A percentile compares a stretch with the other conserved stretches of the same genome.
Evolutionary conservation across 2,329 filamentous ascomycete species (phyloP).

Genomic region (Botrytis elliptica): DNA sequence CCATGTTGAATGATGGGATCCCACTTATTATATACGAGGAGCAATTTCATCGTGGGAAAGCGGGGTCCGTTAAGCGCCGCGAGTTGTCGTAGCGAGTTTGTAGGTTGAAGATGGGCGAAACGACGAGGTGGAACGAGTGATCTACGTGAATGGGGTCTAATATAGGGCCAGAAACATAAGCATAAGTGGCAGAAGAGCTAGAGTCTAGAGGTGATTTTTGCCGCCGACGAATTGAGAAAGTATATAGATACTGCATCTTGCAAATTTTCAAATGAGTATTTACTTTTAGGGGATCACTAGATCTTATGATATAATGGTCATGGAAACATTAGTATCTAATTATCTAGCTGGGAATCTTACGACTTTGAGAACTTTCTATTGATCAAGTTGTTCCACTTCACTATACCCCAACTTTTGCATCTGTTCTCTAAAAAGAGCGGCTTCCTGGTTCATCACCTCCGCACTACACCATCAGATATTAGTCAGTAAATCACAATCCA

Average conservation of each 20-base stretch:
- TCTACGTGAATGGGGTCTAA: neutral
- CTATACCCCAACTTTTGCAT: constrained; percentile 29
- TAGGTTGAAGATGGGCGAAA: neutral
- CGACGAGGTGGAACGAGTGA: neutral
- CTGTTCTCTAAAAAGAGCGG: constrained; percentile 44
- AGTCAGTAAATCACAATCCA: neutral
- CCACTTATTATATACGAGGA: neutral
- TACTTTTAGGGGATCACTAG: neutral
- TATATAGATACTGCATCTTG: neutral
- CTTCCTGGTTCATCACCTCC: constrained; percentile 80
- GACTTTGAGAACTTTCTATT: rapidly evolving
- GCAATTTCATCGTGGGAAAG: neutral
- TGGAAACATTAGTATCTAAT: neutral
- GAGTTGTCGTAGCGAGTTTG: neutral
- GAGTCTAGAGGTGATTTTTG: neutral
- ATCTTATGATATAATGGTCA: neutral
- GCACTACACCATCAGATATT: constrained; percentile 41
- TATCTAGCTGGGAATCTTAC: neutral
- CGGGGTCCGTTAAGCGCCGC: neutral
- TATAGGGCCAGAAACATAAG: no score
- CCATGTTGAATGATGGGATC: neutral
- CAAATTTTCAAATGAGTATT: neutral
- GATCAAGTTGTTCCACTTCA: neutral
- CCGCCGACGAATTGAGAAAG: neutral
- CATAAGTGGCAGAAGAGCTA: neutral